phyloP scores from a whole-genome alignment of 345 rosid species.

The rapeseed (Brassica napus) region Da-Ae NC_063440.1:23219501-23220000 shows the following conservation, averaged over 20 bases:
- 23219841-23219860: background rate
- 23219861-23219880: conserved; percentile 17
- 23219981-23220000: conserved; percentile 3
- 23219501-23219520: conserved; percentile 30
- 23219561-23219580: conserved; percentile 25
- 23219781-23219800: background rate
- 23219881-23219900: background rate
- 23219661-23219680: background rate
- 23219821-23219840: background rate
- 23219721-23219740: background rate
- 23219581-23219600: conserved; percentile 40
- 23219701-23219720: background rate
- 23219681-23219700: background rate
- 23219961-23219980: background rate
- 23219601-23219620: conserved; percentile 35
- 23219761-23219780: background rate
- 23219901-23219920: conserved; percentile 22
- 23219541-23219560: conserved; percentile 24
- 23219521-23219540: conserved; percentile 36
- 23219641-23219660: conserved; percentile 15
- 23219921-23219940: conserved; percentile 25
- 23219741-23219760: background rate
- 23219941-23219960: conserved; percentile 30
- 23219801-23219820: background rate
- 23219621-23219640: conserved; percentile 39